Base-by-base conservation (phyloP, 306 rosid species). In the Trifolium repens region DNA sequence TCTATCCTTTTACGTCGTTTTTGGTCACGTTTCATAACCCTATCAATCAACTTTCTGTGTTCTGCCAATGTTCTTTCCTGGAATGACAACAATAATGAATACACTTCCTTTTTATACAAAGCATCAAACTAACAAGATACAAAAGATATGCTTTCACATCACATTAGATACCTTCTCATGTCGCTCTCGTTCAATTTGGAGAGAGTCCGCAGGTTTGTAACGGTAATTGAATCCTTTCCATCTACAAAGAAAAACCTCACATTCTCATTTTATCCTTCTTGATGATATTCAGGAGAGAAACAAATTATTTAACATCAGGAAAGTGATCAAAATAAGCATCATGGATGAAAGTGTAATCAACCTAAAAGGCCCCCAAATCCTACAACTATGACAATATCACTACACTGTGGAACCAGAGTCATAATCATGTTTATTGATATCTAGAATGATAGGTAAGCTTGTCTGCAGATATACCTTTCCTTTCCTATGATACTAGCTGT, bases 211-310 rank as follows among this genome's bases (percentile, higher is more conserved):
- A 13, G 96, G 92, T 81, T 80, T 88, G 80, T 35, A 49, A 32
- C 73, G 85, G 78, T 75, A 61, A 82, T 78, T 91, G 81, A 81
- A 88, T 60, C 93, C 93, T 77, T 78, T 88, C 98, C 98, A 93
- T 50, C 98, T 93, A 71, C 3, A 55, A 68, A 71, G 58, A 54
- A 67, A 63, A 57, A 60, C 8, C 1, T 16, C 27, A 59, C 37
- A 5, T 9, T 57, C 69, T 46, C 40, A 71, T 39, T 39, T 39
- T 47, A 26, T 34, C 14, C 47, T n/a, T 79, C 16, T 47, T 39
- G 16, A 46, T 55, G n/a, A 63, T 19, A 74, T 74, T 69, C 26
- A 53, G 8, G 40, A 43, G 53, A 58, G 42, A 58, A 59, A 57
- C 68, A 40, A 27, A 69, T 37, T 26, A 2, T 53, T 55, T 19